Evolutionary conservation across 257 asterid genomes (phyloP), one percentile per base, ranked within the genome.

Genomic region (Rhazya stricta): DNA sequence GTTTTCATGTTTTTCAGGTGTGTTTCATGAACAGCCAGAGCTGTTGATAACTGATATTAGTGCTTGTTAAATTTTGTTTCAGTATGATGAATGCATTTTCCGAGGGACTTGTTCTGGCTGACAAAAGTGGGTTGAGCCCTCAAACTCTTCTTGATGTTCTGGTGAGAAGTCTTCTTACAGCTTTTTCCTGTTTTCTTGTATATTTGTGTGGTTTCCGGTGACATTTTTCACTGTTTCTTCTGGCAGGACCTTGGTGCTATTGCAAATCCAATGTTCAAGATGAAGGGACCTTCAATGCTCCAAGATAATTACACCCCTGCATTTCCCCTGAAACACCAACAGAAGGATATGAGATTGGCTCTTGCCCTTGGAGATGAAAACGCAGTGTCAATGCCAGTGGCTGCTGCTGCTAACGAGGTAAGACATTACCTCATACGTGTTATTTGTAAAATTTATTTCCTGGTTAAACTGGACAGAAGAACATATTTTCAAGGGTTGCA

Each of bases 1-100:
- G 56, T 25, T 66, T 66, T 56, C 16, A 56, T 56, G 34, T 30
- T 25, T n/a, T 56, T 45, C 37, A 21, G 1, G 12, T 9, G 30
- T 67, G 23, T 41, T 67, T 41, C 23, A 60, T 11, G 45, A 25
- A 56, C 29, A 58, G 54, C 29, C 65, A 30, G 6, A 43, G 30
- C 48, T 6, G 32, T 46, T 36, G 53, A 48, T 36, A 29, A 65
- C 21, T 73, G 43, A 53, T n/a, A 54, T 63, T 69, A 50, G 36
- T 74, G 67, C 76, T 61, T 79, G 71, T 42, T 76, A 72, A 34
- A 63, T 63, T 29, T 46, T 69, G 54, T 60, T 76, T 89, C 93
- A 94, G 98, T 69, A 88, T 90, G 97, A 94, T 94, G 96, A 92
- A 89, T 83, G 98, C 97, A 56, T 90, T 94, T 79, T 94, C 98